Conservation (phyloP, 768 basidiomycete species). For the Suillus brevipes region DNA sequence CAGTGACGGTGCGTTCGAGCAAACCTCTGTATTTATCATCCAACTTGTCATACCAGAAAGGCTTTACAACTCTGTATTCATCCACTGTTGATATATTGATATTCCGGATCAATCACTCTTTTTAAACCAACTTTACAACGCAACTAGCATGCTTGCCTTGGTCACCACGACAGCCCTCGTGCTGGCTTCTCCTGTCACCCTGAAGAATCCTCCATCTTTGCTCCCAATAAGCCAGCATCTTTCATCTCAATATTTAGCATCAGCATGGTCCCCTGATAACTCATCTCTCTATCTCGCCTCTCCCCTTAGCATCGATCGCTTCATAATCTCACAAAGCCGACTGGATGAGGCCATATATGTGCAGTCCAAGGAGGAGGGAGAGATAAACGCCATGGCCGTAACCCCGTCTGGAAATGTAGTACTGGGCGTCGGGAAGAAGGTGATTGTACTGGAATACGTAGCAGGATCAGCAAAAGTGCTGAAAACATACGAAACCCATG, state of each 20-base stretch:
- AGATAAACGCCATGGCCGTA: conserved; percentile 32
- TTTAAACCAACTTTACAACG: background rate
- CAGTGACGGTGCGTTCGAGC: background rate
- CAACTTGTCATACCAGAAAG: background rate
- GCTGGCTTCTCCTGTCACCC: conserved; percentile 41
- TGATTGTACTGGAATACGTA: conserved; percentile 53
- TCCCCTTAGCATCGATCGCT: conserved; percentile 48
- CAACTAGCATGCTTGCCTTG: conserved; percentile 48
- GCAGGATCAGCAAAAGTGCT: conserved; percentile 38
- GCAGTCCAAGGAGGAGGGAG: conserved; percentile 22
- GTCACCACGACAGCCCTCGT: conserved; percentile 45
- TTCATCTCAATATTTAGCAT: conserved; percentile 29
- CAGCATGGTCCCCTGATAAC: conserved; percentile 61
- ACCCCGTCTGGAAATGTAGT: conserved; percentile 44
- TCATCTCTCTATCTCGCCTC: conserved; percentile 55
- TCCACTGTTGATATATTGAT: background rate
- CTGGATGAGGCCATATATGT: conserved; percentile 43
- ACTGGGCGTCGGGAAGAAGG: conserved; percentile 44
- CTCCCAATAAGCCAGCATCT: conserved; percentile 33
- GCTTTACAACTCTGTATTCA: background rate
- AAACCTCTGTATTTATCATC: background rate
- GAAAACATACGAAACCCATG: conserved; percentile 55
- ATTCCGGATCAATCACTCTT: background rate
- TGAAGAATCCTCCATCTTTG: conserved; percentile 45
- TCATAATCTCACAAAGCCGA: conserved; percentile 47